Evolutionary conservation across 2,329 filamentous ascomycete genomes (phyloP), one percentile per base, ranked within the genome.

Genomic region (Fusarium euwallaceae): DNA sequence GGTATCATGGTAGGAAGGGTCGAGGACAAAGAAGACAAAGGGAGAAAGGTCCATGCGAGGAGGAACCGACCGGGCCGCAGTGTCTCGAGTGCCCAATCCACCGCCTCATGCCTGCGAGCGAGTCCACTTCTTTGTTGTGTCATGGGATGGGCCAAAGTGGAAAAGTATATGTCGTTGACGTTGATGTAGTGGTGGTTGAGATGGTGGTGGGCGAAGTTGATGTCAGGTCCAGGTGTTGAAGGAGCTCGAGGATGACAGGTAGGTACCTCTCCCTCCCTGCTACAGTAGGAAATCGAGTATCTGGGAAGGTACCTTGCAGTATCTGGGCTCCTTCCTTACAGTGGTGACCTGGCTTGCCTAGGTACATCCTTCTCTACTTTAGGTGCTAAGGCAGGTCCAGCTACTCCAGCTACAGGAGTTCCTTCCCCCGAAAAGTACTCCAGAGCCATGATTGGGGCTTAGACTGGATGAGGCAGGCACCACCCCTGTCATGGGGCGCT

Each of bases 311-410:
- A 70, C 72, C 72, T 74, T 74, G 72, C 71, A 72, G 71, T 74
- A 72, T 39, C 62, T 63, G 41, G 41, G 62, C 45, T 39, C 41
- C 58, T 72, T 53, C 45, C 45, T 71, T 71, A 67, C 48, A 60
- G 69, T 61, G 72, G 61, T 74, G 72, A 56, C 68, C 66, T 74
- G 56, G 62, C 64, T 60, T 65, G 53, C 41, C 62, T 62, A 41
- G n/a, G 39, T 41, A 59, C 71, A 66, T 74, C 68, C 58, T 61
- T 72, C 67, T 66, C 69, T 70, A 70, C 65, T 27, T 27, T 27
- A 27, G 24, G 64, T 69, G 17, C 72, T 73, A 75, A 73, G 60
- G 72, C 72, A 74, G 72, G 72, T 74, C 69, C 72, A 67, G 69
- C 62, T 55, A 51, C 64, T 72, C 67, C 61, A 69, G 60, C 61